These are phyloP conservation scores for Aureobasidium sp. DNA, from an alignment of 2,329 filamentous ascomycete species.

Conservation along the genomic window DNA sequence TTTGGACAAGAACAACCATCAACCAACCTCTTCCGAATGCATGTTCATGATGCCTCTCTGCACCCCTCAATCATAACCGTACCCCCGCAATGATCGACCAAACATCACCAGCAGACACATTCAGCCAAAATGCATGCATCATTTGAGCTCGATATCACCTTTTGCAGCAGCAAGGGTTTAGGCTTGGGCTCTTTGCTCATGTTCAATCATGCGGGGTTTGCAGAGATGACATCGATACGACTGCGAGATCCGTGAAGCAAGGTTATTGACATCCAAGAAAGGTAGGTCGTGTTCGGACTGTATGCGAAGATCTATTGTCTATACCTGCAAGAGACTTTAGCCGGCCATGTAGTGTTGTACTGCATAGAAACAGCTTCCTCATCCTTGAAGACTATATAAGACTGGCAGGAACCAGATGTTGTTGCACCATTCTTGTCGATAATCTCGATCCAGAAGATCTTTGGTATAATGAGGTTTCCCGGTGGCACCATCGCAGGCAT, in stretches of 20 bases:
- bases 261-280: background rate
- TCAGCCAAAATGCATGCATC: conserved; percentile 1
- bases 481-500: background rate
- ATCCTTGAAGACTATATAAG: background rate
- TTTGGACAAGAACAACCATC: background rate
- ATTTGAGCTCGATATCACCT: background rate
- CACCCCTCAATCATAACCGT: background rate
- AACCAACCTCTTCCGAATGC: background rate
- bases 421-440: no score
- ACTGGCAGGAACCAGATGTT: background rate
- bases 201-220: background rate
- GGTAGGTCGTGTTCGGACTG: background rate
- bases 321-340: background rate
- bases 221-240: background rate
- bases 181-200: background rate
- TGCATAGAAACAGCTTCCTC: background rate
- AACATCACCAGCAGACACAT: background rate
- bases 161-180: background rate
- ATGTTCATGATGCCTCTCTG: background rate
- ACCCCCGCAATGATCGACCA: conserved; percentile 2
- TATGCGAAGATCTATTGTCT: background rate
- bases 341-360: background rate
- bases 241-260: background rate
- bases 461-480: background rate
- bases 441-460: background rate